phyloP scores from a whole-genome alignment of 805 yeast genomes.

The Myxozyma neotropica region DNA sequence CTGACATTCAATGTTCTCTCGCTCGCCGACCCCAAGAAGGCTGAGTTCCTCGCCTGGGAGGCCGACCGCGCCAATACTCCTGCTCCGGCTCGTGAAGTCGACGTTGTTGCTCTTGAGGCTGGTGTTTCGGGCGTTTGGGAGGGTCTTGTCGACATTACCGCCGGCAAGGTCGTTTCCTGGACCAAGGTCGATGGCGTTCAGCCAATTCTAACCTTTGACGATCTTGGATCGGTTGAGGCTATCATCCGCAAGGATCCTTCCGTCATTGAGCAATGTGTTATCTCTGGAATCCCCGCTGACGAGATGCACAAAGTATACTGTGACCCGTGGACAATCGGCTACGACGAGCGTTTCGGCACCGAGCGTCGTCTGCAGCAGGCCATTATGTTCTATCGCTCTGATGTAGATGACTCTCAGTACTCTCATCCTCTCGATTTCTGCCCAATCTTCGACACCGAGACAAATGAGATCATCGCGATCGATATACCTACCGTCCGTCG shows the following conservation, averaged over 20 bases:
- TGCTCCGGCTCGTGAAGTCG: conserved; percentile 72
- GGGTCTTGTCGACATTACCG: conserved; percentile 64
- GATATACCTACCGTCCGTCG: conserved; percentile 78
- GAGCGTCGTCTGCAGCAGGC: conserved; percentile 78
- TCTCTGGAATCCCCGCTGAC: conserved; percentile 65
- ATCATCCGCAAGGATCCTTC: conserved; percentile 69
- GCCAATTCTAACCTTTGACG: conserved; percentile 74
- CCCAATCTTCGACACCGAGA: conserved; percentile 77
- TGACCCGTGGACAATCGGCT: conserved; percentile 73
- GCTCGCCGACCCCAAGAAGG: conserved; percentile 69
- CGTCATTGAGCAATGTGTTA: conserved; percentile 71
- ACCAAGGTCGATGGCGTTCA: conserved; percentile 62
- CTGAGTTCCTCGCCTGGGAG: conserved; percentile 66
- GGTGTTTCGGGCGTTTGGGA: conserved; percentile 68
- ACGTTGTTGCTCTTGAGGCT: conserved; percentile 58
- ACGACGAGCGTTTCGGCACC: conserved; percentile 78
- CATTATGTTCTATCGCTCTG: conserved; percentile 71
- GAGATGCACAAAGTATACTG: conserved; percentile 66
- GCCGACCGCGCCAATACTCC: conserved; percentile 46
- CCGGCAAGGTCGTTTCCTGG: conserved; percentile 52
- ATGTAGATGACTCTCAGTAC: conserved; percentile 76
- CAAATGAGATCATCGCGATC: conserved; percentile 66
- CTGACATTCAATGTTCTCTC: conserved; percentile 70
- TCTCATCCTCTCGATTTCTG: conserved; percentile 74
- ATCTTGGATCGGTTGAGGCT: conserved; percentile 62